Base-by-base conservation (phyloP, 192 early-diverging fungal species). In the Umbelopsis vinacea region DNA sequence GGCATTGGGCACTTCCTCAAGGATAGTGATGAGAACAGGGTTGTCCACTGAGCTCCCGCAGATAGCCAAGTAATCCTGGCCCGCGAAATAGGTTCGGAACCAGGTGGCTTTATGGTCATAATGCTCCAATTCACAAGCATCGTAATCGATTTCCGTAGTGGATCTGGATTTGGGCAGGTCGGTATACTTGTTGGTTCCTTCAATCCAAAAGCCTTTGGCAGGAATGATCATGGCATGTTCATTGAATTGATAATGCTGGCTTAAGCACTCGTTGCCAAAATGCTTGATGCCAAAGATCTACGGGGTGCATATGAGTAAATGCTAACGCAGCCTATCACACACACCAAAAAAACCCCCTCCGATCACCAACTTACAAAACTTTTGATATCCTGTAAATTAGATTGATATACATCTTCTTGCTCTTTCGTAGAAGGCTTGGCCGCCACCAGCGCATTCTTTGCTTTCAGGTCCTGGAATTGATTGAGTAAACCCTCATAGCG, bases 181-280 rank as follows among this genome's bases (percentile, higher is more conserved):
- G 7, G 14, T 29, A 55, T 33, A 67, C 48, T 69, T 76, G 46
- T 81, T 81, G 38, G 29, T 71, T 35, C 79, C 79, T 70, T 81
- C 79, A 21, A 81, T 75, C 46, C 57, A 71, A 22, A 71, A 81
- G 7, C 79, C 79, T 63, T 81, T 77, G 26, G 68, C 74, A 9
- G 79, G 79, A 46, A 81, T 81, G 45, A 77, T 68, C 73, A 81
- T 77, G 11, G 79, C 79, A 17, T 70, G 71, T 57, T 81, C 79
- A 26, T 71, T 60, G 14, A 69, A 45, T 47, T 71, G 69, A 54
- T 81, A 74, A 52, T 81, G 74, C 22, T 77, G 75, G 21, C 75
- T 67, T 19, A 81, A 53, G 38, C 73, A 74, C 43, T 77, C 43
- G 29, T 81, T 73, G 15, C 71, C 46, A 14, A 81, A 45, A 6